phyloP scores from a whole-genome alignment of 345 rosid genomes.

The Ceriops decandra region DNA sequence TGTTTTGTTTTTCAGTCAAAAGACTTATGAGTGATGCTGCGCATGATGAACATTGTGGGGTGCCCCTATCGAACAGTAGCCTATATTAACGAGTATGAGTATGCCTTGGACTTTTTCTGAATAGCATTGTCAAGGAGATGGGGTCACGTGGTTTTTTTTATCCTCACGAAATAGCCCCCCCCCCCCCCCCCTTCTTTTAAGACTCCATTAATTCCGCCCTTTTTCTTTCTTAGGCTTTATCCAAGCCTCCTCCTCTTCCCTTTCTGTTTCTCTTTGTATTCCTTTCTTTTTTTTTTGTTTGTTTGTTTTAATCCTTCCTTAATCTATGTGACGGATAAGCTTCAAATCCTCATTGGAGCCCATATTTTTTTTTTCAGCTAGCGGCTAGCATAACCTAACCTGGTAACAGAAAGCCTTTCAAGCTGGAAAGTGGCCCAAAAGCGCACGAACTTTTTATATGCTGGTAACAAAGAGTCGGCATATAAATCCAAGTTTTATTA shows the following conservation, averaged over 20 bases:
- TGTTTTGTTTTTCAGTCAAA: neutral
- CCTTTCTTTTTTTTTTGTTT: neutral
- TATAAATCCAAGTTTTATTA: neutral
- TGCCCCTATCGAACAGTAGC: neutral
- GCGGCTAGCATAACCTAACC: neutral
- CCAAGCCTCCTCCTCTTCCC: neutral
- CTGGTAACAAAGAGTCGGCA: no score
- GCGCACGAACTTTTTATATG: neutral
- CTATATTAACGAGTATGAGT: neutral
- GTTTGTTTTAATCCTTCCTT: neutral
- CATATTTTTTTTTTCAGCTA: neutral
- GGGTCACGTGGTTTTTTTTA: conserved; percentile 30
- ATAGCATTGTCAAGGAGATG: conserved; percentile 7
- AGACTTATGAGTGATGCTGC: neutral
- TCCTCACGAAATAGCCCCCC: conserved; percentile 31
- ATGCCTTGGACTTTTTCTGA: neutral
- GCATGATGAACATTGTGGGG: neutral
- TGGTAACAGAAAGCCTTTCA: neutral
- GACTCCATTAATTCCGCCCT: conserved; percentile 39
- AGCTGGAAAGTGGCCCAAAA: neutral
- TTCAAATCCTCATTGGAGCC: neutral
- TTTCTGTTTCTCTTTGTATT: neutral
- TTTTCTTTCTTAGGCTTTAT: conserved; percentile 8
- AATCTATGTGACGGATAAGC: neutral
- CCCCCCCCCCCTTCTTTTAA: no score